Base-by-base conservation (phyloP, 257 asterid species). In the Marsdenia floribunda region DNA sequence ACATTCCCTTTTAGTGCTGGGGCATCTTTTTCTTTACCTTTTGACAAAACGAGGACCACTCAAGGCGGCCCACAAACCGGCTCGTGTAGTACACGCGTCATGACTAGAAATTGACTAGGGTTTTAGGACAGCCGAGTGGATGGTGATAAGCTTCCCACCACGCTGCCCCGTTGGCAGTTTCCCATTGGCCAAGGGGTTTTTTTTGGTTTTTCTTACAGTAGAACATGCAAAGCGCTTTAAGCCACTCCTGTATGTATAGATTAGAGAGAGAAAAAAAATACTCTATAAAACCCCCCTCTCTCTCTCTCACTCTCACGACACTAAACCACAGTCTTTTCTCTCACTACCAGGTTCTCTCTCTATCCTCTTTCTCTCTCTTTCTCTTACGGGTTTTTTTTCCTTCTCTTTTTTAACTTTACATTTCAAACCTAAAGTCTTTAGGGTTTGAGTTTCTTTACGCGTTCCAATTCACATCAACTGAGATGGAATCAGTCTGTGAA, bases 31-130 rank as follows among this genome's bases (percentile, higher is more conserved):
- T 18, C 11, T 58, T 1, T 3, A 19, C 63, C 37, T 2, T 44
- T 46, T 6, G 40, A 42, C 38, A 49, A 5, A 12, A 19, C 16
- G 6, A 47, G 13, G 24, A 21, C 50, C 49, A 52, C 5, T 10
- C 24, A 11, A 24, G 58, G 7, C 15, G 50, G 6, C 63, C 52
- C 22, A 6, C 40, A 13, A 29, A 33, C 3, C 5, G 40, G 73
- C 3, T 47, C 60, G 74, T 57, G 79, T 2, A 14, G 0, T 0
- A 8, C 75, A 76, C 75, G 75, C 60, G n/a, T 46, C 40, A 6
- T 3, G 74, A 68, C 75, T 6, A 5, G 0, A 29, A 35, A 7
- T 69, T 79, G 75, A 79, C 73, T 69, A 79, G 76, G 82, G 76
- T 68, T 78, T 72, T 46, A 33, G 6, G 42, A 18, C 72, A 1